Base-by-base conservation (phyloP, 2,329 filamentous ascomycete genomes). In the Penicillium crustosum region DNA sequence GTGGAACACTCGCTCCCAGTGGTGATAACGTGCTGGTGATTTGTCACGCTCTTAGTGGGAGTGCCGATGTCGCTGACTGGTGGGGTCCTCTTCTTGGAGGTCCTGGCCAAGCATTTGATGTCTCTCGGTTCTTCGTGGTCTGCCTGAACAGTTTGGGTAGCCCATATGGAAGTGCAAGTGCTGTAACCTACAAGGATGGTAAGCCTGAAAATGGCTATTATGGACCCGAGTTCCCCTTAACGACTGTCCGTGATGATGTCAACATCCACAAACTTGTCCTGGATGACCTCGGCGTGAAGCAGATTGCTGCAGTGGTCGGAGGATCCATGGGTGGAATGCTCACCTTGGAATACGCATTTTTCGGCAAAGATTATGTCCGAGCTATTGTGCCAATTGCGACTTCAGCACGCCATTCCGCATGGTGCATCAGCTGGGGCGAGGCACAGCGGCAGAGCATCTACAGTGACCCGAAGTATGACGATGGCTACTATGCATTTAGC, bases 391-490 rank as follows among this genome's bases (percentile, higher is more conserved):
- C 82, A 1, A 84, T 85, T 52, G 81, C 82, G 15, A 84, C 82
- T 4, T 82, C 81, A 15, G 80, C 80, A 21, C 78, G 81, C 21
- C 82, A 84, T 60, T 82, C 81, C 42, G 82, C 82, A 3, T 85
- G 82, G 82, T 82, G 81, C 44, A 85, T 85, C 55, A 82, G 82
- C 59, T 85, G 82, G 82, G 81, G 81, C 3, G 82, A 85, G 69
- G 79, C 81, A 8, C 82, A 85, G 66, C 72, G 82, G 57, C 81
- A 84, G 65, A 81, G 81, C 82, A 97, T 99, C 73, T 99, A 97
- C 77, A 93, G 91, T 39, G 94, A 99, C 73, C 94, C 94, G 33
- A 97, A 97, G 79, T 99, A 99, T 75, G 92, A 97, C 61, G 93
- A 97, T 70, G 94, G 94, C 44, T 97, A 97, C 77, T 99, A 97